phyloP scores from a whole-genome alignment of 768 basidiomycete genomes.

The Lyophyllum semitale region DNA sequence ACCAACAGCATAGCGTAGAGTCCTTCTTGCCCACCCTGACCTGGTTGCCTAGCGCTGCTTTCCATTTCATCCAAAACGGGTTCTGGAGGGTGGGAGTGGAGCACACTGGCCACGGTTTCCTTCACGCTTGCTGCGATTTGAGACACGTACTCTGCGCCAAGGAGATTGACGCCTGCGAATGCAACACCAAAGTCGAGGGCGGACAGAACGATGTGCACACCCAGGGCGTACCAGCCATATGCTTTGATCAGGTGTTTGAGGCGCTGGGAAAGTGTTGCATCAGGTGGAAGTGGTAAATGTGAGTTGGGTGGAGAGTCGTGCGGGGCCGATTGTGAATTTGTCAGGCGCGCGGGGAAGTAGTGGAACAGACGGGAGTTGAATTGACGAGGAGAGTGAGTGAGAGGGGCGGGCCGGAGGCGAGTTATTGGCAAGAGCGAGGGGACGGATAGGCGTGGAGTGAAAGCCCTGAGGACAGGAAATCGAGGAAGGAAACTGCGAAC shows the following conservation, averaged over 20 bases:
- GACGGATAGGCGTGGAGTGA: slow-evolving; percentile 46
- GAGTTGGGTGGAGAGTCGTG: slow-evolving; percentile 32
- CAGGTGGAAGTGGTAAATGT: slow-evolving; percentile 48
- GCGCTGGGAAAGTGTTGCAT: slow-evolving; percentile 64
- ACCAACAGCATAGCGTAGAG: slow-evolving; percentile 91
- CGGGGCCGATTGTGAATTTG: slow-evolving; percentile 35
- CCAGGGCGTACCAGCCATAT: slow-evolving; percentile 96
- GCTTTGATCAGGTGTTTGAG: slow-evolving; percentile 84
- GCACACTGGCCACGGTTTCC: slow-evolving; percentile 40
- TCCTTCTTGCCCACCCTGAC: slow-evolving; percentile 58
- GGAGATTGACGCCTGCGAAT: slow-evolving; percentile 79
- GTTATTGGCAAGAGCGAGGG: slow-evolving; percentile 52
- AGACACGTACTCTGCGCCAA: slow-evolving; percentile 91
- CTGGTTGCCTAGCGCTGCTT: slow-evolving; percentile 27
- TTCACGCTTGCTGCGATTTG: slow-evolving; percentile 63
- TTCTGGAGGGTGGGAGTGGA: slow-evolving; percentile 59
- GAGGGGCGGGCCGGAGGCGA: slow-evolving; percentile 31
- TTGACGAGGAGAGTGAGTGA: slow-evolving; percentile 25
- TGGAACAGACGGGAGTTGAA: slow-evolving; percentile 47
- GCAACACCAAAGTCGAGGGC: slow-evolving; percentile 82
- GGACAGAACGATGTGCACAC: slow-evolving; percentile 78
- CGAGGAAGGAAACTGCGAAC: slow-evolving; percentile 43
- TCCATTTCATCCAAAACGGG: slow-evolving; percentile 71
- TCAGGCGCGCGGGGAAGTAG: slow-evolving; percentile 47
- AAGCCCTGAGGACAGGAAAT: slow-evolving; percentile 44